Percentiles rank a stretch among this genome's conserved stretches.
phyloP scores from a whole-genome alignment of 1,284 basidiomycete genomes.

The Cryptococcus amylolentus region DNA sequence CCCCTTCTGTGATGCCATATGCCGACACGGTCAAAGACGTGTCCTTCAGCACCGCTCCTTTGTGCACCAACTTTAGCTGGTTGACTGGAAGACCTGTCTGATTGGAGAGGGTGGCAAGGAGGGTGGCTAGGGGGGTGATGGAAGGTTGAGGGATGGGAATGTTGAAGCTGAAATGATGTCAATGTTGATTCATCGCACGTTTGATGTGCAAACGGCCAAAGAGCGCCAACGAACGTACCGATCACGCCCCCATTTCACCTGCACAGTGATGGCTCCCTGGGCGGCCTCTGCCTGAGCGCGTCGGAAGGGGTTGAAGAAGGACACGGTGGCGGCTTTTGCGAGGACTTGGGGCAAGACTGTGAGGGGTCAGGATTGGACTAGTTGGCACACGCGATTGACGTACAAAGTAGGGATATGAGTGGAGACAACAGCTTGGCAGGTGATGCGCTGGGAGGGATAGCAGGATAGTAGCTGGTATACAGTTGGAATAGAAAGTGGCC shows the following conservation, averaged over 20 bases:
- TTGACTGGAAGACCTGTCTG: slow-evolving; percentile 40
- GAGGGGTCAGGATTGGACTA: neutral
- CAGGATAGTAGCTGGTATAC: too few relatives aligned
- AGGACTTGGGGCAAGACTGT: slow-evolving; percentile 30
- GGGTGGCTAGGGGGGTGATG: slow-evolving; percentile 40
- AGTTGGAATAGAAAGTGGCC: too few relatives aligned
- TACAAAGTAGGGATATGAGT: too few relatives aligned
- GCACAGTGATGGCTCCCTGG: slow-evolving; percentile 37
- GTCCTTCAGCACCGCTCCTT: slow-evolving; percentile 50
- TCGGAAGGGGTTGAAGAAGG: slow-evolving; percentile 47
- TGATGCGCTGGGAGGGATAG: too few relatives aligned
- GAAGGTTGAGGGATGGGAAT: slow-evolving; percentile 47
- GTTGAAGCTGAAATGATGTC: slow-evolving; percentile 40
- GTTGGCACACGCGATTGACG: too few relatives aligned
- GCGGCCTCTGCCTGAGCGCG: slow-evolving; percentile 41
- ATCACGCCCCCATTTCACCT: slow-evolving; percentile 46
- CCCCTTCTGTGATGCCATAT: slow-evolving; percentile 47
- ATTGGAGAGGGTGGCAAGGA: slow-evolving; percentile 43
- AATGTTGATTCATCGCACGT: neutral
- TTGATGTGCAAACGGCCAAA: neutral
- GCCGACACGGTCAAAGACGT: slow-evolving; percentile 43
- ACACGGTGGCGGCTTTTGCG: slow-evolving; percentile 28
- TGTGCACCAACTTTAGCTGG: slow-evolving; percentile 48
- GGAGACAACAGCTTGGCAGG: too few relatives aligned
- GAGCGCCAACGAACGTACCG: slow-evolving; percentile 23